Evolutionary conservation across 805 yeast species (phyloP), one percentile per base, ranked within the genome.

Genomic region (Candida corydali): DNA sequence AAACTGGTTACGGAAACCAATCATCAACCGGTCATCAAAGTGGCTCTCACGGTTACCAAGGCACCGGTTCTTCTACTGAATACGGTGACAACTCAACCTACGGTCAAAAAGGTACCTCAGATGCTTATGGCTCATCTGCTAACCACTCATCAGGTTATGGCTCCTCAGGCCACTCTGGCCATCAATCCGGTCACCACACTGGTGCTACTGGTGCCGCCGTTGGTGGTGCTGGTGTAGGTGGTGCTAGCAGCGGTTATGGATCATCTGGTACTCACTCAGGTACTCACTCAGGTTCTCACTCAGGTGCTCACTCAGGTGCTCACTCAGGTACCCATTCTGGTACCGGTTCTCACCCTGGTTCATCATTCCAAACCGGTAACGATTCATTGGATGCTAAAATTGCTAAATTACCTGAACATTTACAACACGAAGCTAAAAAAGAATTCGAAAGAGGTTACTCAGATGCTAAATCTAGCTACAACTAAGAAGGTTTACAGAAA

Each of bases 361-460:
- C 45, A 17, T 55, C 51, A 9, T 64, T 63, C 51, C 35, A 60
- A 29, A 64, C 69, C 20, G 69, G 70, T 18, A 59, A 61, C 50
- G 47, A 45, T 30, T 46, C 54, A 27, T 59, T 64, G 49, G 69
- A 64, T 41, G 34, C 49, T 26, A 61, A 61, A 52, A 61, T 64
- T 30, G 41, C 65, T 26, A 36, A 52, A 37, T 59, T 64, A 45
- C 62, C 59, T 39, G 55, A 59, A 17, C 44, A 50, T 15, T 60
- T 56, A 28, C 69, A 61, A 44, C 47, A 59, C 36, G 57, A 62
- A 49, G 70, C 70, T 26, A 57, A 61, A 47, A 63, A 61, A 18
- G 70, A 69, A 6, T 63, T 61, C 49, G 53, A 61, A 40, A 56
- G 51, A 39, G 70, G 69, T 32, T 64, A 63, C 54, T 47, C 57